Evolutionary conservation across 192 early-diverging fungal species (phyloP), one percentile per base, ranked within the genome.

Genomic region (Geranomyces michiganensis): DNA sequence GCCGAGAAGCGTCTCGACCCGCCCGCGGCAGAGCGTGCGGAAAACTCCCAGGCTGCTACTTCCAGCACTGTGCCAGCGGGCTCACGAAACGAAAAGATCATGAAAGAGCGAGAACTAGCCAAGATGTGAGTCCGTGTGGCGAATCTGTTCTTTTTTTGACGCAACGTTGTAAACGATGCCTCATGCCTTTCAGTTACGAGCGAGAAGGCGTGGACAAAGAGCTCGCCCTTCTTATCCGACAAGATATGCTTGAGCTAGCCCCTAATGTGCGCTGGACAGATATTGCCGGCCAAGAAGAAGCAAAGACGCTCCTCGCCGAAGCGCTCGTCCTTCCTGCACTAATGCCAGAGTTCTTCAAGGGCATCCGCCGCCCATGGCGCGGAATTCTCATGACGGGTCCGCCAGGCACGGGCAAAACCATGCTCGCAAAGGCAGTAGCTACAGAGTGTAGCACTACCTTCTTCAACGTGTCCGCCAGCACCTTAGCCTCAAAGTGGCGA

Each of bases 361-460:
- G 75, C 17, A 83, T 83, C 48, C 67, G 82, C 41, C 53, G 84
- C 26, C 84, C 84, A 22, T 86, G 84, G 85, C 84, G 84, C 47
- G 85, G 85, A 6, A 82, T 87, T 15, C 65, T 87, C 15, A 86
- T 87, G 84, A 77, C 76, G 10, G 93, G 92, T 0, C 93, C 93
- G 6, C 93, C 94, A 0, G 95, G 95, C 7, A 95, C 93, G 0
- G 96, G 96, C 14, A 97, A 97, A 68, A 96, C 95, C 0, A 58
- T 96, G 56, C 65, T 97, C 21, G 95, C 95, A 2, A 88, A 89
- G 61, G 93, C 93, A 2, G 87, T 92, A 1, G 92, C 95, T 0
- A 60, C 58, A 67, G 85, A 87, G 75, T 87, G 85, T 66, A 78
- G 76, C 17, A 87, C 85, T 0, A 87, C 85, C 0, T 87, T 87